Evolutionary conservation across 305 asterid genomes (phyloP).

Genomic region (Rubia tinctorum): DNA sequence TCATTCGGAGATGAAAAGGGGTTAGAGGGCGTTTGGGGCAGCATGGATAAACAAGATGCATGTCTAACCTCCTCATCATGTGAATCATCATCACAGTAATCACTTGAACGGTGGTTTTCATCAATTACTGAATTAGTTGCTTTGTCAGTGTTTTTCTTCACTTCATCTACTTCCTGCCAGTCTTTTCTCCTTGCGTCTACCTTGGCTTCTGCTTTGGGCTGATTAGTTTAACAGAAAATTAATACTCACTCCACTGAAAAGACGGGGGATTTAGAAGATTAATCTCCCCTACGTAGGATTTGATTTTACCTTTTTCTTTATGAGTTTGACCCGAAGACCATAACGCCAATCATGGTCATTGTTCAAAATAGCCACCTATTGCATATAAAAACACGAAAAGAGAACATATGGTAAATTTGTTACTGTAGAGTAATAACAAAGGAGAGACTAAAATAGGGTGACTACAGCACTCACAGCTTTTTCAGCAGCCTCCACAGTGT

Average conservation of each 20-base stretch:
- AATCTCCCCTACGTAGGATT: neutral
- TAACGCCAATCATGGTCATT: conserved; percentile 96
- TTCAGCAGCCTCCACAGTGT: conserved; percentile 36
- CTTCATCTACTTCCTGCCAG: conserved; percentile 67
- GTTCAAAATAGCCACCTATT: conserved; percentile 71
- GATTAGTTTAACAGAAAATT: conserved; percentile 21
- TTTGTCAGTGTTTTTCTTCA: conserved; percentile 43
- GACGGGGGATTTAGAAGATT: conserved; percentile 10
- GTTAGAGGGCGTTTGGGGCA: neutral
- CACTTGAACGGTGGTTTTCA: conserved; percentile 51
- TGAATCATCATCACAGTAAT: conserved; percentile 65
- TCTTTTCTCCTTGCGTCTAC: conserved; percentile 55
- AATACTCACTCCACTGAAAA: conserved; percentile 1
- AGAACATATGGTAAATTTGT: neutral
- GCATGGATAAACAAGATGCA: conserved; percentile 4
- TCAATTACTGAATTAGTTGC: conserved; percentile 42
- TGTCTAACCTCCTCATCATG: conserved; percentile 72
- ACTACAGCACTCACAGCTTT: conserved; percentile 52
- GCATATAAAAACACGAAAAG: conserved; percentile 18
- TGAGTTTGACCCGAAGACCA: conserved; percentile 93
- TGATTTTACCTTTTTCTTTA: conserved; percentile 54
- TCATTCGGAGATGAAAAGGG: neutral
- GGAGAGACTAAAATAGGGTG: conserved; percentile 14
- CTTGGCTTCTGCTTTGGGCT: conserved; percentile 55
- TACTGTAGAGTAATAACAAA: neutral